Conservation (phyloP, 352 stramenopile species). For the Pseudoperonospora humuli region DNA sequence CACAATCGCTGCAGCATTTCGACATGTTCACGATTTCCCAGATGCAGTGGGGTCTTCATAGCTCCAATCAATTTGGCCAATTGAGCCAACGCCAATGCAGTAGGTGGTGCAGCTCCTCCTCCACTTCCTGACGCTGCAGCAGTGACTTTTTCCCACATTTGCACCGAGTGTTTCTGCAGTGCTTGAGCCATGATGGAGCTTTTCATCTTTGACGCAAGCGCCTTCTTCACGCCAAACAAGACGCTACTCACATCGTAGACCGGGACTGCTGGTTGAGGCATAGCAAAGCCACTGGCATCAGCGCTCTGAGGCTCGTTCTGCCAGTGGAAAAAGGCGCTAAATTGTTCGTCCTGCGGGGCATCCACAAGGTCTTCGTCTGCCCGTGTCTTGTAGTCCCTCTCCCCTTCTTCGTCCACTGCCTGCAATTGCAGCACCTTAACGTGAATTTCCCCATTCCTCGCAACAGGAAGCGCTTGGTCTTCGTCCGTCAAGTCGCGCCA, state of each 20-base stretch:
- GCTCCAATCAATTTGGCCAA: slow-evolving; percentile 57
- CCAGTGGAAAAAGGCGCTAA: slow-evolving; percentile 53
- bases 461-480: slow-evolving; percentile 31
- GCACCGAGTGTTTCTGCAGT: slow-evolving; percentile 64
- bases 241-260: slow-evolving; percentile 51
- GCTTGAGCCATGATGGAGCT: slow-evolving; percentile 54
- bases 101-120: slow-evolving; percentile 34
- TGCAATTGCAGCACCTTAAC: slow-evolving; percentile 73
- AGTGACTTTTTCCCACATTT: slow-evolving; percentile 72
- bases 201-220: slow-evolving; percentile 77
- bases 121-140: slow-evolving; percentile 17
- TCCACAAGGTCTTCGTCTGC: slow-evolving; percentile 32
- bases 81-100: slow-evolving; percentile 48
- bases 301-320: slow-evolving; percentile 21
- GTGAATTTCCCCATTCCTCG: slow-evolving; percentile 32
- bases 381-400: not conserved
- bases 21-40: slow-evolving; percentile 57
- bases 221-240: slow-evolving; percentile 70
- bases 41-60: slow-evolving; percentile 51
- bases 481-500: slow-evolving; percentile 73
- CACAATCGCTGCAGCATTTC: slow-evolving; percentile 65
- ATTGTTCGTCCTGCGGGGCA: slow-evolving; percentile 57
- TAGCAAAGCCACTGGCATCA: slow-evolving; percentile 2
- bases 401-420: slow-evolving; percentile 5
- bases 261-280: slow-evolving; percentile 13